Conservation (phyloP, 495 filamentous ascomycete species). For the Wilcoxina mikolae region DNA sequence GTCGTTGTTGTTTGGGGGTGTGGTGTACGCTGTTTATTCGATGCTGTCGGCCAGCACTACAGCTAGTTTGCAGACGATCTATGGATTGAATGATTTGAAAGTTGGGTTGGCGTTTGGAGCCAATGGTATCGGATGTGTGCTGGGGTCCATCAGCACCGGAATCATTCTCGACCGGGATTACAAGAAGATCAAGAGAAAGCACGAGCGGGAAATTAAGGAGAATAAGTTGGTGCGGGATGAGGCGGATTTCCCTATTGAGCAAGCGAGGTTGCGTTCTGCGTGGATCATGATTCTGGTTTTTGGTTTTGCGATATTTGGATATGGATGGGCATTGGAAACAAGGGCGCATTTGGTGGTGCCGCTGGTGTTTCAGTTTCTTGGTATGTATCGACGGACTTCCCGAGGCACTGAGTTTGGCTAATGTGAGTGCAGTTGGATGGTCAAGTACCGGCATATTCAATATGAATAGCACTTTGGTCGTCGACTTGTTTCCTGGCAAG, state of each 20-base stretch:
- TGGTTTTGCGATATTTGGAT: not conserved
- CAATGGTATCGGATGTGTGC: slow-evolving; percentile 2
- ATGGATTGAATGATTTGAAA: not conserved
- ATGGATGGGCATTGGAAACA: not conserved
- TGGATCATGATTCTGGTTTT: not conserved
- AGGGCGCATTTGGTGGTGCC: not conserved
- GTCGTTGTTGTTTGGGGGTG: not conserved
- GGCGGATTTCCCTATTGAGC: not conserved
- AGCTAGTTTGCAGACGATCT: not conserved
- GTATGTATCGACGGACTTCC: not conserved
- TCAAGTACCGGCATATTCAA: slow-evolving; percentile 1
- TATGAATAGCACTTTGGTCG: not conserved
- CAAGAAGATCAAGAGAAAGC: not conserved
- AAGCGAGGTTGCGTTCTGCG: not conserved
- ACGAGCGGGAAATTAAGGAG: not conserved
- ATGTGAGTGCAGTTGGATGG: not conserved
- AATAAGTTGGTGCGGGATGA: not conserved
- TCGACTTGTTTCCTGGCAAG: slow-evolving; percentile 2
- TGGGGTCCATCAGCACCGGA: slow-evolving; percentile 1
- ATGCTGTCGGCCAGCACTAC: not conserved
- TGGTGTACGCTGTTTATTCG: not conserved
- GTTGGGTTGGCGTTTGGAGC: not conserved
- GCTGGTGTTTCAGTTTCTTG: slow-evolving; percentile 2
- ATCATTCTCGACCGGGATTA: not conserved
- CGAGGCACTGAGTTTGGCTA: not conserved